phyloP scores from a whole-genome alignment of 1,284 basidiomycete species.

The Trichosporon inkin region DNA sequence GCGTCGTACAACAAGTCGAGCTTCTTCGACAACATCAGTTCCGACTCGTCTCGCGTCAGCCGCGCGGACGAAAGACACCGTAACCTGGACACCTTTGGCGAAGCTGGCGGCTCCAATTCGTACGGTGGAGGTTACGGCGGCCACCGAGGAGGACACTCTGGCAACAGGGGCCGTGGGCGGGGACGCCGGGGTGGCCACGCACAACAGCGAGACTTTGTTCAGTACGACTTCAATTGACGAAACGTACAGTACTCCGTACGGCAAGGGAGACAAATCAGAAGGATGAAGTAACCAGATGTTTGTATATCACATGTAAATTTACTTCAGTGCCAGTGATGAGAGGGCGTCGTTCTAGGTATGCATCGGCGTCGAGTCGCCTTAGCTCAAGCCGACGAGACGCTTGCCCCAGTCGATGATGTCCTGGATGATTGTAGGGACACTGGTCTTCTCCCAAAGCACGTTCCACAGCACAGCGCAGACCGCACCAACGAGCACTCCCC shows the following conservation, averaged over 20 bases:
- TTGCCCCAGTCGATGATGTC: not conserved
- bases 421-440: constrained; percentile 2
- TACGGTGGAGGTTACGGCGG: constrained; percentile 18
- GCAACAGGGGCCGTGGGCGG: constrained; percentile 17
- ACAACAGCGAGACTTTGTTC: not conserved
- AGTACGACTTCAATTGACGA: not conserved
- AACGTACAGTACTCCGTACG: not conserved
- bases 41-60: constrained; percentile 32
- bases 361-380: not conserved
- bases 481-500: constrained; percentile 62
- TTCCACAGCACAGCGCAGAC: constrained; percentile 59
- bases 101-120: constrained; percentile 33
- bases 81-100: constrained; percentile 47
- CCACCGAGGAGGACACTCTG: constrained; percentile 9
- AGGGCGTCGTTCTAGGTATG: too few relatives aligned
- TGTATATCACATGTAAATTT: constrained; percentile 7
- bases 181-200: constrained; percentile 18
- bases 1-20: constrained; percentile 39
- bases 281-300: not conserved
- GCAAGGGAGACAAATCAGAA: not conserved
- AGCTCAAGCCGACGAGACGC: not conserved
- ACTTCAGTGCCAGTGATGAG: not conserved
- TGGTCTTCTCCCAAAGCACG: constrained; percentile 28
- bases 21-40: constrained; percentile 44
- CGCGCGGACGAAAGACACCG: constrained; percentile 43